Percentiles rank a stretch among this genome's conserved stretches.
Conservation (phyloP, 768 basidiomycete species). For the Mycena alexandri region DNA sequence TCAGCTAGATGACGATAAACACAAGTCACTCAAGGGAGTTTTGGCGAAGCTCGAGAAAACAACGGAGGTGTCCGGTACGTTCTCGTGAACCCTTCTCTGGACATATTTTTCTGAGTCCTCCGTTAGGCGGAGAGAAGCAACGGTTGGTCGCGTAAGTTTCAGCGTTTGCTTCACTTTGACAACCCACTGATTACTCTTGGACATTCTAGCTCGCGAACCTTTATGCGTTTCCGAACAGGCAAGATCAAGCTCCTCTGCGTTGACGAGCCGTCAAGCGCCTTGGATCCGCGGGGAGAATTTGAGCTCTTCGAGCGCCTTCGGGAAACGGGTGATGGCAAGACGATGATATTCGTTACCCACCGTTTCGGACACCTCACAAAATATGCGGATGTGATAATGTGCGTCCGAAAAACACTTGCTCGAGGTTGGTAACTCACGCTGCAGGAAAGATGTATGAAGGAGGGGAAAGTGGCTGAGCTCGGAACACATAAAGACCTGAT, state of each 20-base stretch:
- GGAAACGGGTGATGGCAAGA: conserved; percentile 17
- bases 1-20: conserved; percentile 31
- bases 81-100: no score
- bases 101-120: no score
- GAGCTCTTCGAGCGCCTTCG: conserved; percentile 24
- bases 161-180: no score
- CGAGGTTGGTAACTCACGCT: no score
- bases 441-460: no score
- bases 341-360: conserved; percentile 4
- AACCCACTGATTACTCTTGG: no score
- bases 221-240: conserved; percentile 26
- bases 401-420: no score
- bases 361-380: conserved; percentile 30
- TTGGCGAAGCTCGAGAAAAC: conserved; percentile 24
- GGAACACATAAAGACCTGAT: conserved; percentile 20
- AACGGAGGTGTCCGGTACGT: conserved; percentile 3
- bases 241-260: conserved; percentile 28
- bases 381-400: conserved; percentile 31
- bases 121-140: no score
- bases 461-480: no score
- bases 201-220: conserved; percentile 29
- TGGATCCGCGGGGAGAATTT: conserved; percentile 28
- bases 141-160: no score
- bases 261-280: conserved; percentile 19
- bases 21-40: conserved; percentile 25